Base-by-base conservation (phyloP, 2,329 filamentous ascomycete genomes). In the Penicillium sp. region DNA sequence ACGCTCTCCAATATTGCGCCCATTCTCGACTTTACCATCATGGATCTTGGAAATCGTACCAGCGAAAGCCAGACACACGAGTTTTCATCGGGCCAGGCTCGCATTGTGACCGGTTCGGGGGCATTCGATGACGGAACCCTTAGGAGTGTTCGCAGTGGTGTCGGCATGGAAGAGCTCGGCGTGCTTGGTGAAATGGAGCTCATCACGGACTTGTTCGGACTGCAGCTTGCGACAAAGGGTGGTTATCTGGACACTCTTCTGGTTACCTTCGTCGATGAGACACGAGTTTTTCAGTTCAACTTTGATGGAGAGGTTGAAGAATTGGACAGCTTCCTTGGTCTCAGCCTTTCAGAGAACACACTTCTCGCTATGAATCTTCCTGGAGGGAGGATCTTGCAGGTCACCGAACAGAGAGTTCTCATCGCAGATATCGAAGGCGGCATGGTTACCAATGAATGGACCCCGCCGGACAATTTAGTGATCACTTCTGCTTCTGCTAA, bases 61-160 rank as follows among this genome's bases (percentile, higher is more conserved):
- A 84, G 84, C 21, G 85, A 93, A 55, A 81, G 77, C 8, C 83
- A 88, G n/a, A 85, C 84, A 3, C 94, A 93, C 61, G 87, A 93
- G 54, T 98, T 95, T 63, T 95, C 90, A 0, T 95, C 91, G 0
- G 93, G 93, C 0, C 91, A 98, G 69, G 90, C 93, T 40, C 81
- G 90, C 34, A 87, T 98, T 53, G 88, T 98, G 10, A 90, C 91
- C 2, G 91, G 89, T 0, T 96, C 90, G 49, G 93, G 93, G 24
- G 89, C 87, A 0, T 93, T 88, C 64, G 83, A 87, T 57, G 88
- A 95, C 61, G 93, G 93, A n/a, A 91, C 86, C 48, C 72, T 98
- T 46, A 78, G 93, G 53, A 95, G 88, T 64, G 88, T 98, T 21
- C 80, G 93, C 48, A 97, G 91, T 65, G 94, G 93, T 43, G 90